Base-by-base conservation (phyloP, 1,284 basidiomycete species). In the Puccinia coronata region DNA sequence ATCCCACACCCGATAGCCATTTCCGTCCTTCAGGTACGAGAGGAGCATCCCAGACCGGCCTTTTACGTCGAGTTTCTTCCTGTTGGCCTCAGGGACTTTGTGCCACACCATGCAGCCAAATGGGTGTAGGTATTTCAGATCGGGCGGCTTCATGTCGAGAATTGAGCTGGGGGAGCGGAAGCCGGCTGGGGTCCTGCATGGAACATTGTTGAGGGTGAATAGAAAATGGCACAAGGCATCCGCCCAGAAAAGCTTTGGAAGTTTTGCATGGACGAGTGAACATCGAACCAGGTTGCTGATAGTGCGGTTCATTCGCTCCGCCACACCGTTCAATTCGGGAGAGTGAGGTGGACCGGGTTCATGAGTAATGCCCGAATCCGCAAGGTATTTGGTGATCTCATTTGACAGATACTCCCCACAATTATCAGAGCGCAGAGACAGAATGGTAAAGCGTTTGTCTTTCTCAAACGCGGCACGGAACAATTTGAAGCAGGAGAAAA, bases 391-490 rank as follows among this genome's bases (percentile, higher is more conserved):
- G 12, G 12, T 4, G 14, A 74, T 18, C 18, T 28, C 28, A 3
- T 11, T 74, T 3, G 49, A 55, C 31, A 55, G 31, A 39, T 39
- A 74, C n/a, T 74, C 31, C 4, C 72, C 72, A 18, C 72, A 43
- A 73, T 73, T 73, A 8, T 74, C 72, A 11, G 51, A 20, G 1
- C 53, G 53, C 1, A 74, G 72, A 8, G 63, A 39, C 14, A 41
- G 63, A 67, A 67, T 41, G 31, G 76, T 83, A 20, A 18, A 9
- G 0, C 83, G 83, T 12, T 83, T 82, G 25, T 82, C 72, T 25
- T 82, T 83, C 75, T 86, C 84, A 8, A 83, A 82, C 73, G 82
- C 78, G 0, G 86, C 83, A 55, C 86, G 84, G 83, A 84, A 88
- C 4, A 80, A 49, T 72, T 84, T 83, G 81, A 88, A 86, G 8